Evolutionary conservation across 805 yeast genomes (phyloP).

Genomic region (Candida awuae): DNA sequence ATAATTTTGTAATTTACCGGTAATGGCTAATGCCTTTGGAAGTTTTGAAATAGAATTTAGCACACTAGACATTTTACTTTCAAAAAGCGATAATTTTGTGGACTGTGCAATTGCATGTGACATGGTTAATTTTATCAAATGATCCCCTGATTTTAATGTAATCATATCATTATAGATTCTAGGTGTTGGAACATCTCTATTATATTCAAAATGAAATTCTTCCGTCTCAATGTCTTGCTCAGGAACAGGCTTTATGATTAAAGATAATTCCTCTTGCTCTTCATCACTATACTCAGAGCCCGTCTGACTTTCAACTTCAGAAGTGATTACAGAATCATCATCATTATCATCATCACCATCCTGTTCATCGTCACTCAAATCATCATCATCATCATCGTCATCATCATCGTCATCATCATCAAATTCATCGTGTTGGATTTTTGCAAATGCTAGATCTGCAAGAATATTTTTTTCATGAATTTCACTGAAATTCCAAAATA

Average conservation of each 20-base stretch:
- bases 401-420: conserved; percentile 34
- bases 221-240: conserved; percentile 93
- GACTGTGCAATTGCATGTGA: conserved; percentile 97
- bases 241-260: conserved; percentile 65
- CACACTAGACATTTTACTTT: conserved; percentile 80
- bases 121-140: conserved; percentile 82
- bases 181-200: conserved; percentile 39
- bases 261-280: conserved; percentile 22
- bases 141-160: conserved; percentile 84
- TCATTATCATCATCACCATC: conserved; percentile 6
- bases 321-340: conserved; percentile 1
- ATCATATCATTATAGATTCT: conserved; percentile 91
- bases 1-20: conserved; percentile 74
- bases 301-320: neutral
- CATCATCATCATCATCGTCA: conserved; percentile 30
- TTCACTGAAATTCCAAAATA: conserved; percentile 94
- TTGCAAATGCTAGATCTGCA: conserved; percentile 81
- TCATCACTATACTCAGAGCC: conserved; percentile 5
- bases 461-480: conserved; percentile 86
- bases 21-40: conserved; percentile 83
- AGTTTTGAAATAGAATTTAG: conserved; percentile 79
- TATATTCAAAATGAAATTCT: conserved; percentile 69
- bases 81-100: conserved; percentile 84
- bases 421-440: conserved; percentile 34
- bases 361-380: conserved; percentile 28